phyloP scores from a whole-genome alignment of 305 asterid genomes.

The Plantago coronopus region DNA sequence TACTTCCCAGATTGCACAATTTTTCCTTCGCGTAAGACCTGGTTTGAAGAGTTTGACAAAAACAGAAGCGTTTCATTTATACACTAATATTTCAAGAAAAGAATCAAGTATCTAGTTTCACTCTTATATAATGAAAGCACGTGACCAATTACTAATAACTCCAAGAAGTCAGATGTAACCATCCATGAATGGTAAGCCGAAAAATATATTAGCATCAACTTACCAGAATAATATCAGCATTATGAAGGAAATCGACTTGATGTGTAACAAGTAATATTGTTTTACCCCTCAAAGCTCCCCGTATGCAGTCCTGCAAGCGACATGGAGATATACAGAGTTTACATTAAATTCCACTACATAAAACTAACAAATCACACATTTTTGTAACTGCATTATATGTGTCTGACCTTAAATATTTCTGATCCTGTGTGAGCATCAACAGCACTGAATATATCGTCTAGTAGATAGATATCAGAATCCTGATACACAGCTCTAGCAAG shows the following conservation, averaged over 20 bases:
- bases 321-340: too few relatives aligned
- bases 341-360: too few relatives aligned
- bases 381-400: neutral
- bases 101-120: too few relatives aligned
- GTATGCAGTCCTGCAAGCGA: constrained; percentile 53
- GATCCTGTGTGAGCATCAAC: constrained; percentile 94
- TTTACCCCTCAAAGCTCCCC: constrained; percentile 57
- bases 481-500: constrained; percentile 88
- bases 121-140: too few relatives aligned
- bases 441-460: constrained; percentile 79
- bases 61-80: too few relatives aligned
- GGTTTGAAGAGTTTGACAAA: neutral
- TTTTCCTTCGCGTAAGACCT: constrained; percentile 70
- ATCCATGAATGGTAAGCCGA: neutral
- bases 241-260: constrained; percentile 72
- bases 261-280: constrained; percentile 71
- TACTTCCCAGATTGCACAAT: constrained; percentile 75
- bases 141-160: too few relatives aligned
- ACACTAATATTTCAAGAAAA: too few relatives aligned
- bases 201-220: neutral
- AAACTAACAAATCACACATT: too few relatives aligned
- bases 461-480: constrained; percentile 65
- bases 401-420: constrained; percentile 64
- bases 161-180: too few relatives aligned
- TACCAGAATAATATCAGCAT: constrained; percentile 69